Evolutionary conservation across 2,329 filamentous ascomycete genomes (phyloP), one percentile per base, ranked within the genome.

Genomic region (Sporothrix schenckii): DNA sequence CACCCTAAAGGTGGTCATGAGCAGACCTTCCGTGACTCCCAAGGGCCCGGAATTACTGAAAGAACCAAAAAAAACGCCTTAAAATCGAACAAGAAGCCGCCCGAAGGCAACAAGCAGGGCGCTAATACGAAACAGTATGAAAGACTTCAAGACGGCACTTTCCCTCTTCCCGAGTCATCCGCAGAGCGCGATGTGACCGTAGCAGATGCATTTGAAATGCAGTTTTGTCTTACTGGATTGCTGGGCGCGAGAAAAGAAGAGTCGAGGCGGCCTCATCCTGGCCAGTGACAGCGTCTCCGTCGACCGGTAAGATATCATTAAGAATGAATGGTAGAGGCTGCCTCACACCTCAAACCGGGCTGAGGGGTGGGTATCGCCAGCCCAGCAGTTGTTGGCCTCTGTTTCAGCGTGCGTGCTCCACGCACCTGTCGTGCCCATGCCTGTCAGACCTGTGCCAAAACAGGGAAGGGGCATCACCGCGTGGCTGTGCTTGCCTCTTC

Each of bases 401-500:
- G 68, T 69, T 69, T 69, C 68, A 69, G 67, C 56, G n/a, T 63
- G 19, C 47, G 14, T 39, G 27, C 11, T 44, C 44, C 54, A 19
- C 41, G 53, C 53, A 27, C 66, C 66, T 60, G 41, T 52, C 41
- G 9, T 14, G 3, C 16, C 47, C 50, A 19, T 24, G 27, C 16
- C 44, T 47, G 39, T 41, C 65, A 44, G 50, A 41, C 11, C 66
- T 58, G 52, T n/a, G 24, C 67, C 60, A 54, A 54, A 54, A 50
- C 47, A 54, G 21, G 41, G 61, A 67, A 53, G 49, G 65, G 49
- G 11, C 65, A 66, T 68, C 65, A 58, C 68, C 66, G 66, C 66
- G 70, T 71, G 70, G 70, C 70, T 71, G 70, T 71, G 70, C 41
- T 65, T n/a, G 9, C 49, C 44, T 50, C 54, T n/a, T 44, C n/a